Base-by-base conservation (phyloP, 306 rosid genomes). In the Cercis canadensis region DNA sequence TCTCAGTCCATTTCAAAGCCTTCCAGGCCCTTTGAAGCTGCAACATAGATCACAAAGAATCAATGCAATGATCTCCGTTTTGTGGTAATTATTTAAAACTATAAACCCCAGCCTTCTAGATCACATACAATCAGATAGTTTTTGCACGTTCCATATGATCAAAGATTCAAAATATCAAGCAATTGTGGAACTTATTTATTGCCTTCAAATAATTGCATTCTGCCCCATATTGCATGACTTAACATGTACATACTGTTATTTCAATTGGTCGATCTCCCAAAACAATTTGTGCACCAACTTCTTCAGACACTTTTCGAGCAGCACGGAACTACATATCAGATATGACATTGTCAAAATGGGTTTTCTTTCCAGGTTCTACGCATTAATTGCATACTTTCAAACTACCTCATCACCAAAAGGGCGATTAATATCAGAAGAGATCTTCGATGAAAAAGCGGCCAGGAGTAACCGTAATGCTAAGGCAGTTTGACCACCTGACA, bases 1-100 rank as follows among this genome's bases (percentile, higher is more conserved):
- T 94, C 85, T 89, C 87, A 29, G 31, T 70, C 96, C 92, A 89
- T 43, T 65, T 84, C 86, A 91, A 75, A 75, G 95, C 84, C 56
- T 83, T 75, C 97, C 99, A 94, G 53, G 92, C 96, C 79, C 96
- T 84, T 83, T 87, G 95, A 69, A 94, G 99, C 97, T 94, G 81
- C 85, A 78, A 64, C 53, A 83, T 65, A 69, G 51, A 69, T 50
- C 39, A 67, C 11, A 75, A 3, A 47, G 39, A 45, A 68, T 57
- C 19, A 65, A 44, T 5, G 6, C 8, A 45, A 41, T 32, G 39
- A 52, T 45, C 17, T 14, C 37, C 18, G 43, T 57, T 16, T 37
- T 37, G 43, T 45, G 37, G n/a, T 9, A 44, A 15, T 54, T 18
- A 68, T 43, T 52, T 17, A 21, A 15, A 57, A 44, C 24, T 44